A percentile compares a stretch with the other conserved stretches of the same genome.
phyloP scores from a whole-genome alignment of 805 yeast species.

The Candida insectalens region DNA sequence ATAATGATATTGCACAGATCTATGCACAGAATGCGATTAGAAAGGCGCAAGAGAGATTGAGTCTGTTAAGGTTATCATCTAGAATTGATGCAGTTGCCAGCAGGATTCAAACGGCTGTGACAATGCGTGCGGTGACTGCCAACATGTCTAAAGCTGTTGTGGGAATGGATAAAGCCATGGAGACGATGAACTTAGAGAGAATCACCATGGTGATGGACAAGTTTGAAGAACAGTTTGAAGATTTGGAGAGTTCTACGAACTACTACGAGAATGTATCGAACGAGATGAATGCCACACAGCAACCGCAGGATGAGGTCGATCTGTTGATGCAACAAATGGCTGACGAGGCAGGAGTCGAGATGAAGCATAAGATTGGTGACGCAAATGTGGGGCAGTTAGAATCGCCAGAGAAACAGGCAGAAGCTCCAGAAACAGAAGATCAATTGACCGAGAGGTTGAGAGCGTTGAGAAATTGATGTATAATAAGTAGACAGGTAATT shows the following conservation, averaged over 20 bases:
- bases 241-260: slow-evolving; percentile 85
- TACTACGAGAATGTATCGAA: slow-evolving; percentile 89
- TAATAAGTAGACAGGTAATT: no score
- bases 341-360: slow-evolving; percentile 93
- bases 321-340: slow-evolving; percentile 85
- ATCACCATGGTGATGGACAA: slow-evolving; percentile 95
- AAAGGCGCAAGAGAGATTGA: slow-evolving; percentile 78
- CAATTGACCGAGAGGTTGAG: slow-evolving; percentile 77
- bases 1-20: slow-evolving; percentile 83
- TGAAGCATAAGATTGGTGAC: slow-evolving; percentile 69
- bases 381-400: slow-evolving; percentile 41
- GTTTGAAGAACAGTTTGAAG: slow-evolving; percentile 93
- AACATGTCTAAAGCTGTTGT: slow-evolving; percentile 88
- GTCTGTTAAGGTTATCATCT: slow-evolving; percentile 71
- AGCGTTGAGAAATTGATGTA: slow-evolving; percentile 53
- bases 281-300: slow-evolving; percentile 76
- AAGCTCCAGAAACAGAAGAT: slow-evolving; percentile 65
- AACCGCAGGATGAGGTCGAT: slow-evolving; percentile 95
- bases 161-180: slow-evolving; percentile 95
- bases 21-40: slow-evolving; percentile 96
- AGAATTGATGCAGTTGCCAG: slow-evolving; percentile 94
- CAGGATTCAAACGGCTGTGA: slow-evolving; percentile 94
- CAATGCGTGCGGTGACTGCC: slow-evolving; percentile 91
- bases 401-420: slow-evolving; percentile 19
- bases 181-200: slow-evolving; percentile 88